Evolutionary conservation across 805 yeast genomes (phyloP), one percentile per base, ranked within the genome.

Genomic region (Yamadazyma phyllophila): DNA sequence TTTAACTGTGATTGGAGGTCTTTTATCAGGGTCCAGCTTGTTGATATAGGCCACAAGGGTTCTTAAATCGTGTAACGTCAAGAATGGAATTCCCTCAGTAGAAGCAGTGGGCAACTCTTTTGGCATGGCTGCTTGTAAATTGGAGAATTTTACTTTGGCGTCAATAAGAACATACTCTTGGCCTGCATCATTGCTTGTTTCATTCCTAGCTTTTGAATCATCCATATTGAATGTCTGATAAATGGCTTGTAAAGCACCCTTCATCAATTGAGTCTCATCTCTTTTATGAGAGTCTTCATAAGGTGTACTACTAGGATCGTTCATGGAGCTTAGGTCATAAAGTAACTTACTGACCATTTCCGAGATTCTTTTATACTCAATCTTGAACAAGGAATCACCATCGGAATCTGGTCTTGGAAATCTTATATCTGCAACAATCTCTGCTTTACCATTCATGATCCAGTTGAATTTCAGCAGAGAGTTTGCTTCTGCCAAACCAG

Each of bases 371-470:
- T 38, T 46, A 38, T 51, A 60, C 31, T 59, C 62, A 11, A 51
- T 44, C 24, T 50, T 51, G 43, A 47, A 53, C 12, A 55, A 54
- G 7, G 59, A 48, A 47, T 58, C 52, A 14, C 50, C 49, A 7
- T 55, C 57, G n/a, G 53, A 54, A 26, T 53, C 55, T n/a, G 72
- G 73, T 26, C 66, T 70, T 1, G 95, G 94, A 26, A 86, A 69
- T 77, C 83, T 81, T 15, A 87, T 78, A 63, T 87, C 94, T 2
- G 88, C 86, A 13, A 76, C 67, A 4, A 87, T 65, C 47, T 85
- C 90, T 4, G 83, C 81, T 52, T 81, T 80, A 3, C 94, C 92
- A 39, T 80, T 80, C 20, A 76, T 74, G 10, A 87, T 62, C 95
- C 94, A 87, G 56, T 82, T 83, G 57, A 85, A 80, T 50, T 80